phyloP scores from a whole-genome alignment of 2,329 filamentous ascomycete species.

The Ascochyta pisi region DNA sequence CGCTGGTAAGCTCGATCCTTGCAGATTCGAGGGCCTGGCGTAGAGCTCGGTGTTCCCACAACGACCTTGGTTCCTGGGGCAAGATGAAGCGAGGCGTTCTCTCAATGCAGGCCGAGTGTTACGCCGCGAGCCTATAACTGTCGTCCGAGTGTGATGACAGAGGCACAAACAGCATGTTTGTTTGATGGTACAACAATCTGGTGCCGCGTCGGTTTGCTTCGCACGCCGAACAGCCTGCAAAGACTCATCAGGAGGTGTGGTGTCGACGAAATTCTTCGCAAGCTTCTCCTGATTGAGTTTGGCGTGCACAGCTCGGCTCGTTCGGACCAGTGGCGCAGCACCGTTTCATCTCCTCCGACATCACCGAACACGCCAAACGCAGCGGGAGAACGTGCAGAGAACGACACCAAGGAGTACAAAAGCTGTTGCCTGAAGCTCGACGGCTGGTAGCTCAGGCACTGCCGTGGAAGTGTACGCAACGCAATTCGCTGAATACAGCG shows the following conservation, averaged over 20 bases:
- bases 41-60: background rate
- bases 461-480: background rate
- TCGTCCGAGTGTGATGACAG: conserved; percentile 16
- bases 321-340: conserved; percentile 9
- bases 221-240: conserved; percentile 17
- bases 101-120: conserved; percentile 11
- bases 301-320: background rate
- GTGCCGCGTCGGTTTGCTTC: conserved; percentile 18
- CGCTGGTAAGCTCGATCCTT: conserved; percentile 13
- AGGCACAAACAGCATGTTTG: conserved; percentile 18
- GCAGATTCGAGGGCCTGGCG: background rate
- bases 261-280: conserved; percentile 29
- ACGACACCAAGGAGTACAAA: background rate
- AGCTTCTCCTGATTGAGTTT: conserved; percentile 25
- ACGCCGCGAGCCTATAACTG: conserved; percentile 21
- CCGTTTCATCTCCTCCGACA: background rate
- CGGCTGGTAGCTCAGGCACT: background rate
- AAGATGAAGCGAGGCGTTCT: conserved; percentile 23
- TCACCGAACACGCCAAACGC: background rate
- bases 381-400: conserved; percentile 8
- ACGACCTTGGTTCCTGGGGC: conserved; percentile 3
- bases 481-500: background rate
- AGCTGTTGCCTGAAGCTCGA: conserved; percentile 10
- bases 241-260: conserved; percentile 16
- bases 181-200: conserved; percentile 7